A percentile compares a stretch with the other conserved stretches of the same genome.
Evolutionary conservation across 2,329 filamentous ascomycete species (phyloP).

Genomic region (Arthrobotrys musiformis): DNA sequence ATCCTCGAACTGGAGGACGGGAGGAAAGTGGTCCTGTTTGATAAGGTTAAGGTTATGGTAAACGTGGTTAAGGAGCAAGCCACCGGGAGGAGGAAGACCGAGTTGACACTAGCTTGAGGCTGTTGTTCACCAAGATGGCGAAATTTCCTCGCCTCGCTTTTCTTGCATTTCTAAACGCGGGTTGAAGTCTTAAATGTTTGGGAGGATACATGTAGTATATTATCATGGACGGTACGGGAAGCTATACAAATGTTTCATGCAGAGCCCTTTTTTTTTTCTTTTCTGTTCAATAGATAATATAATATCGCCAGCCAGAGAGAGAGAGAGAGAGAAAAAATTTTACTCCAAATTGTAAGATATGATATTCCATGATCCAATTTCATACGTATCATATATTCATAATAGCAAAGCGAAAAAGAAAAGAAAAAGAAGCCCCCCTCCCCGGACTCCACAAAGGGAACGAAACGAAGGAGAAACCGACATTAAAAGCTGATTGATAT

Average conservation of each 20-base stretch:
- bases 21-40: constrained; percentile 81
- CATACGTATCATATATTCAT: constrained; percentile 15
- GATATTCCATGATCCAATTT: too few species aligned
- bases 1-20: constrained; percentile 67
- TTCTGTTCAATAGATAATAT: too few species aligned
- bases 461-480: constrained; percentile 27
- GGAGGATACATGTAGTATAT: background rate
- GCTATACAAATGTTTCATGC: constrained; percentile 18
- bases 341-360: constrained; percentile 22
- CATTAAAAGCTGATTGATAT: constrained; percentile 32
- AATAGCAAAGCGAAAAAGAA: background rate
- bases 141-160: too few species aligned
- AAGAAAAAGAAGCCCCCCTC: background rate
- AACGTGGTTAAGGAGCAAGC: constrained; percentile 92
- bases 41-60: constrained; percentile 88
- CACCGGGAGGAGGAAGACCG: constrained; percentile 94
- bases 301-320: background rate
- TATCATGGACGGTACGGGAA: constrained; percentile 23
- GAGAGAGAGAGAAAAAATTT: too few species aligned
- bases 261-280: constrained; percentile 3
- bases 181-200: constrained; percentile 21
- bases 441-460: constrained; percentile 16
- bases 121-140: constrained; percentile 1
- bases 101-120: constrained; percentile 73
- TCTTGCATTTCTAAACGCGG: background rate